These are phyloP conservation scores for Psilocybe cubensis DNA, from an alignment of 768 basidiomycete genomes.

Conservation along the genomic window DNA sequence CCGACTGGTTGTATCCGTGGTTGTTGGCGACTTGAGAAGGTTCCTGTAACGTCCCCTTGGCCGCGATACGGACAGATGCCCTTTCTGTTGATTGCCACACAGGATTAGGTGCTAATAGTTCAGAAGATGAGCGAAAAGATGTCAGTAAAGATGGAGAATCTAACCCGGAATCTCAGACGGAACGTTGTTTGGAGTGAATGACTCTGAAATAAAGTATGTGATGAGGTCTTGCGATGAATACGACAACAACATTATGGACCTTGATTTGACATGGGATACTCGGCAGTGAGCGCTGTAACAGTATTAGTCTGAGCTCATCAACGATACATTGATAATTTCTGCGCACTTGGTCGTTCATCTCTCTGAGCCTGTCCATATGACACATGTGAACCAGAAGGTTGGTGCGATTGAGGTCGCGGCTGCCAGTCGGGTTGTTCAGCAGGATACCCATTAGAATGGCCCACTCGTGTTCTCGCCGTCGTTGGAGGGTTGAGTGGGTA, in stretches of 20 bases:
- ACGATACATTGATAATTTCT: conserved; percentile 11
- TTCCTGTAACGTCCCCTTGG: conserved; percentile 43
- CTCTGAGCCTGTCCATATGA: conserved; percentile 55
- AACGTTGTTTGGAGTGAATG: conserved; percentile 30
- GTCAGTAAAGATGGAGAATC: background rate
- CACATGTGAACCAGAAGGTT: conserved; percentile 32
- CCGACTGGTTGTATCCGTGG: conserved; percentile 34
- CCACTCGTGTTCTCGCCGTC: conserved; percentile 32
- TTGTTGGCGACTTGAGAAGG: conserved; percentile 25
- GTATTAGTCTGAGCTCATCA: conserved; percentile 29
- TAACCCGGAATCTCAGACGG: background rate
- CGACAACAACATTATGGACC: conserved; percentile 30
- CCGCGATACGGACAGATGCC: conserved; percentile 61
- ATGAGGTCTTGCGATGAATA: background rate
- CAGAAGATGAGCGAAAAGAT: background rate
- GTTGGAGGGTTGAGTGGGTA: conserved; percentile 23
- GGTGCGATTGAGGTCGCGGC: conserved; percentile 12
- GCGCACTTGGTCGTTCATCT: conserved; percentile 61
- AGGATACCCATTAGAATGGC: conserved; percentile 30
- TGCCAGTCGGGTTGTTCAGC: conserved; percentile 33
- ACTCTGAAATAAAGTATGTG: conserved; percentile 13
- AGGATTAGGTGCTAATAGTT: conserved; percentile 20
- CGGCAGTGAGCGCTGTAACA: conserved; percentile 29
- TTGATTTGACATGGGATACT: conserved; percentile 37
- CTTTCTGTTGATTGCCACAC: conserved; percentile 58